Conservation (phyloP, 1,139 yeast genomes). For the Wickerhamomyces sp. region DNA sequence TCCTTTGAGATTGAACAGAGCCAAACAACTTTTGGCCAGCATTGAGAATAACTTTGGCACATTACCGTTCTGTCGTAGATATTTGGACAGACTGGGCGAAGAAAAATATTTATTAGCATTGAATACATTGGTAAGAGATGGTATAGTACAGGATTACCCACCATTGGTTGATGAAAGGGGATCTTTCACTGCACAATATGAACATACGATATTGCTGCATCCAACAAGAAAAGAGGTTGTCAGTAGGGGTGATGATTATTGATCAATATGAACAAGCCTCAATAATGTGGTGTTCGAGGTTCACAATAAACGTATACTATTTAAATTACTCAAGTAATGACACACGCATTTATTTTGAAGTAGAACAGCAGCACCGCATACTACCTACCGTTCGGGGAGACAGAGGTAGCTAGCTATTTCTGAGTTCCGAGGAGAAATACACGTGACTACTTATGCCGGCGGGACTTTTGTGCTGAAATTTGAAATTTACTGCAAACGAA, state of each 20-base stretch:
- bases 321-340: no score
- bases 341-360: no score
- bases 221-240: constrained; percentile 93
- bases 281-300: no score
- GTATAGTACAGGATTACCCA: constrained; percentile 90
- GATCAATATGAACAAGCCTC: no score
- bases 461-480: background rate
- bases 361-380: no score
- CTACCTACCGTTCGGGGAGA: no score
- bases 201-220: constrained; percentile 87
- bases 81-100: constrained; percentile 86
- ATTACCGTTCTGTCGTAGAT: constrained; percentile 94
- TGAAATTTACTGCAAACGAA: background rate
- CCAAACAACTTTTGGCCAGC: constrained; percentile 57
- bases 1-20: constrained; percentile 55
- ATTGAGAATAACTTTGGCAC: constrained; percentile 87
- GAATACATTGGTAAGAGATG: constrained; percentile 79
- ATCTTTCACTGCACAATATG: constrained; percentile 92
- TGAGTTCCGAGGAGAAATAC: no score
- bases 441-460: no score
- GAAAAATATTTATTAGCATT: constrained; percentile 89
- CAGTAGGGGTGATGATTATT: constrained; percentile 92
- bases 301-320: no score
- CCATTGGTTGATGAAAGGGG: constrained; percentile 87
- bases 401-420: no score